Evolutionary conservation across 1,284 basidiomycete genomes (phyloP), one percentile per base, ranked within the genome.

Genomic region (Rhodotorula sp.): DNA sequence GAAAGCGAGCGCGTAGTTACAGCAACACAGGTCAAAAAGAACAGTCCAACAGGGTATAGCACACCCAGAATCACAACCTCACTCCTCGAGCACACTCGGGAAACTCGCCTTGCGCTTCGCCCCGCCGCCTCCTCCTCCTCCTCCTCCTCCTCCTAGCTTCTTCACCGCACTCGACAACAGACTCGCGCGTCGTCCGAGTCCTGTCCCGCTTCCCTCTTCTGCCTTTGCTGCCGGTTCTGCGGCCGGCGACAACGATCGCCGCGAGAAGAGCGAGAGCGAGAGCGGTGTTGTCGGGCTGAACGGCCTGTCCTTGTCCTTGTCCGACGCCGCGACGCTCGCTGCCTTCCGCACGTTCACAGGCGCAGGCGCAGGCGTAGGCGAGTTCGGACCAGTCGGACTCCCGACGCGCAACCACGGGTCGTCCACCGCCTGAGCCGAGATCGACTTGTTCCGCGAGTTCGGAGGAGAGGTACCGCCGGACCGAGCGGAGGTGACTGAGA

Each of bases 141-240:
- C 48, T 30, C 37, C 59, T 15, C 59, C 34, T 34, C 34, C 34
- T 34, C 59, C 59, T 9, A 61, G 50, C 60, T 62, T 62, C 60
- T 53, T 53, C n/a, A 62, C 60, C 51, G 61, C 24, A 15, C 40
- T n/a, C 13, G 37, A 22, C 22, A 62, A 46, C 13, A 62, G 44
- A 28, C 61, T 62, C 22, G 61, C 30, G 11, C 61, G 30, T 24
- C 61, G 13, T 24, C 52, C 61, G 13, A 30, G 22, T 11, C 50
- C 16, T 13, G 31, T 10, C 13, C 7, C 16, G 4, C 15, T 30
- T 20, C 60, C 60, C 26, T 54, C 51, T 20, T 22, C 31, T 5
- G 48, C 47, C 24, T 51, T 51, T 31, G 48, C 34, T 30, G 47
- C 30, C 26, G 7, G 48, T 5, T 22, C 24, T 15, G 28, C 26